A percentile compares a stretch with the other conserved stretches of the same genome.
phyloP scores from a whole-genome alignment of 164 flowering plant genomes.

The Chimonanthus salicifolius region DNA sequence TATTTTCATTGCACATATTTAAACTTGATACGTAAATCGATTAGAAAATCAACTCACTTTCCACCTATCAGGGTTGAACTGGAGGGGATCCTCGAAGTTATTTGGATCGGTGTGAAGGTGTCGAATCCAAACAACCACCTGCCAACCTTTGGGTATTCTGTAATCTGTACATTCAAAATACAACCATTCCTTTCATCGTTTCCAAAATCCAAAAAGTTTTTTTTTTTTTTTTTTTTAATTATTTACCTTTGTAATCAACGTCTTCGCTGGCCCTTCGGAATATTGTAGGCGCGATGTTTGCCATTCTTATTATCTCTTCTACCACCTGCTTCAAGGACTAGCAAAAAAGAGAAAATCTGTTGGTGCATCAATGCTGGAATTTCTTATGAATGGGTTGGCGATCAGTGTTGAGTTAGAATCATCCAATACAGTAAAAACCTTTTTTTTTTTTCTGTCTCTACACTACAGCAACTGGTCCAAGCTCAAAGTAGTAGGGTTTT shows the following conservation, averaged over 20 bases:
- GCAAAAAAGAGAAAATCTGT: neutral
- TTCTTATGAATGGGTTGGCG: too few species aligned
- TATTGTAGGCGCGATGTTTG: slow-evolving; percentile 33
- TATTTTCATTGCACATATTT: neutral
- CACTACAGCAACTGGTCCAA: too few species aligned
- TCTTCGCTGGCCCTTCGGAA: slow-evolving; percentile 35
- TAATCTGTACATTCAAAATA: slow-evolving; percentile 31
- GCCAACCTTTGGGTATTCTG: slow-evolving; percentile 48
- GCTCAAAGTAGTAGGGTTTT: too few species aligned
- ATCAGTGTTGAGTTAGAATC: too few species aligned
- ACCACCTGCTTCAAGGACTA: slow-evolving; percentile 30
- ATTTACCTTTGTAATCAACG: slow-evolving; percentile 37
- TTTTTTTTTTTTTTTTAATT: neutral
- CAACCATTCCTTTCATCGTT: neutral
- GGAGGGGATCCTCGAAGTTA: slow-evolving; percentile 43
- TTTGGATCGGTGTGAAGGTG: slow-evolving; percentile 45
- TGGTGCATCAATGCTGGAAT: too few species aligned
- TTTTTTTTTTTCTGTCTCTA: too few species aligned
- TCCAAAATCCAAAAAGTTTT: neutral
- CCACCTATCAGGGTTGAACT: slow-evolving; percentile 62
- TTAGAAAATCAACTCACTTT: slow-evolving; percentile 25
- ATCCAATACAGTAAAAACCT: too few species aligned
- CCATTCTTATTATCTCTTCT: slow-evolving; percentile 51
- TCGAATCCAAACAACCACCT: slow-evolving; percentile 32
- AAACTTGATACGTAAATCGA: neutral